Evolutionary conservation across 352 stramenopile genomes (phyloP), one percentile per base, ranked within the genome.

Genomic region (Pythium myriotylum): DNA sequence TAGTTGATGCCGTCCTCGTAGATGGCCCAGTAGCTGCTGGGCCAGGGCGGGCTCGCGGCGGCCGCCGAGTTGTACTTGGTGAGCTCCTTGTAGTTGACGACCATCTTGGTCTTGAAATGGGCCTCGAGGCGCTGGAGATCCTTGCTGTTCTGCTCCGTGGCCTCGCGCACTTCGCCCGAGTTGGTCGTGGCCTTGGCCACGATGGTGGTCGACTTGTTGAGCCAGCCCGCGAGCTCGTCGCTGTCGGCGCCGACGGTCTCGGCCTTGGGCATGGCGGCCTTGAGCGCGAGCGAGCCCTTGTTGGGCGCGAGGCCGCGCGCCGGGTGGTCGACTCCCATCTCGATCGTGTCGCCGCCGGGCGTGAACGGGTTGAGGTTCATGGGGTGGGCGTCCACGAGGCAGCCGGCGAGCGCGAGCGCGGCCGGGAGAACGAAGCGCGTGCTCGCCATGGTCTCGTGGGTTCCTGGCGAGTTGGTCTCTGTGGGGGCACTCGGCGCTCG

Each of bases 1-100:
- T 54, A 56, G 60, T 69, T 69, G 54, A 69, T 69, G n/a, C 62
- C 62, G 42, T 69, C 62, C 23, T 65, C 17, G 62, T 60, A 69
- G 23, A 58, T 60, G 10, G 62, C 53, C 62, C 62, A 69, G 54
- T 66, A 59, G 50, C 58, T 66, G 49, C 40, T 55, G 5, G 40
- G 54, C 60, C 60, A 68, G 19, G 54, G 55, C 13, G 55, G 23
- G 16, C 35, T 48, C 17, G 24, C 19, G 0, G 54, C 46, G 3
- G 29, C 48, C 14, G 26, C 48, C 13, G 29, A 55, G 14, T 23
- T 32, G 54, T 60, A 60, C 47, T 64, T 46, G 7, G 14, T 54
- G 8, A 69, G 62, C 24, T 65, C 41, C n/a, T 56, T 32, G 41
- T 47, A 65, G 40, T 70, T 70, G 54, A 32, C 16, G 12, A 57